These are phyloP conservation scores for Zygosaccharomyces rouxii DNA, from an alignment of 805 yeast species.

Conservation along the genomic window DNA sequence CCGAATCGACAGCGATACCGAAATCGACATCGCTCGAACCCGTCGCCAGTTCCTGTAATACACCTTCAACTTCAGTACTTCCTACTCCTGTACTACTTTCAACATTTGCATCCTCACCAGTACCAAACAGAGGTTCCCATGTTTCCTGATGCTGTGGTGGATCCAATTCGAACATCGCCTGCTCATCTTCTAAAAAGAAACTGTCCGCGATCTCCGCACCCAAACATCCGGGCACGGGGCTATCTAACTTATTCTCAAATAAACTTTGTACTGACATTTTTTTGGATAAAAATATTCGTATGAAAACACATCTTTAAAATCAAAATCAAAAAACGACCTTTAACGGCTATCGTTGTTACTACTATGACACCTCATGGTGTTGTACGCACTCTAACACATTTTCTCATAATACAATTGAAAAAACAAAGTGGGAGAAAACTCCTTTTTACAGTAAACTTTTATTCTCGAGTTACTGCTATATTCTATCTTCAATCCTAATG, in stretches of 20 bases:
- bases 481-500: not conserved
- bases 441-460: not conserved
- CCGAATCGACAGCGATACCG: not conserved
- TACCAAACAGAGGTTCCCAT: conserved; percentile 33
- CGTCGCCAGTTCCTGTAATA: conserved; percentile 10
- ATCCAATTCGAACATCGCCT: conserved; percentile 51
- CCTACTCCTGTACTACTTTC: not conserved
- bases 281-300: not conserved
- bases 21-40: not conserved
- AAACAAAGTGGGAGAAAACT: not conserved
- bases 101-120: conserved; percentile 28
- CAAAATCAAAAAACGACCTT: too few relatives aligned
- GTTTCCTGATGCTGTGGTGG: conserved; percentile 5
- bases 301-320: not conserved
- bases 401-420: not conserved
- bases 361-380: conserved; percentile 1
- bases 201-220: conserved; percentile 48
- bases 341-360: too few relatives aligned
- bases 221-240: conserved; percentile 20
- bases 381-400: not conserved
- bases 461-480: not conserved
- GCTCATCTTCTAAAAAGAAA: conserved; percentile 35
- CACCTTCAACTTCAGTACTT: conserved; percentile 12
- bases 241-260: conserved; percentile 1
- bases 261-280: conserved; percentile 6